Conservation (phyloP, 2,329 filamentous ascomycete species). For the Stemphylium vesicarium region DNA sequence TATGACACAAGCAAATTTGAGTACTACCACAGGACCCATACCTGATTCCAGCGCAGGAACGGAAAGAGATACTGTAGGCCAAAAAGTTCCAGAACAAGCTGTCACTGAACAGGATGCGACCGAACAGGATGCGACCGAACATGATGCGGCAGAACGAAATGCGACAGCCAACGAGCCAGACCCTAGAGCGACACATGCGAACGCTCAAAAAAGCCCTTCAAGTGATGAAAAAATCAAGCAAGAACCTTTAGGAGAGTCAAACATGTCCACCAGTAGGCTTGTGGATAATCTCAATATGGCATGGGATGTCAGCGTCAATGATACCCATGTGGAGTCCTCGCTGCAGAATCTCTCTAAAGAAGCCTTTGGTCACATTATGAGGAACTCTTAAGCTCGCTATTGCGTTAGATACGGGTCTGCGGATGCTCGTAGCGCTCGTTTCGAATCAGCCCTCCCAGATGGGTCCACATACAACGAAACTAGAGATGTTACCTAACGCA, state of each 20-base stretch:
- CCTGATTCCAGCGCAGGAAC: not conserved
- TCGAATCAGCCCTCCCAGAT: slow-evolving; percentile 12
- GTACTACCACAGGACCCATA: not conserved
- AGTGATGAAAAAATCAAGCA: not conserved
- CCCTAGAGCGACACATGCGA: not conserved
- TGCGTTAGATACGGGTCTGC: slow-evolving; percentile 4
- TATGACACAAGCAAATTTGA: slow-evolving; percentile 1
- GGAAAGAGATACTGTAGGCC: too few species aligned
- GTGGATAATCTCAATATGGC: slow-evolving; percentile 13
- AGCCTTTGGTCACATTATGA: slow-evolving; percentile 11
- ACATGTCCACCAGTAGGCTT: slow-evolving; percentile 1
- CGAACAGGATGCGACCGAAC: too few species aligned
- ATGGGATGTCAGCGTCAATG: slow-evolving; percentile 7
- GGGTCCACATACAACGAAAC: slow-evolving; percentile 6
- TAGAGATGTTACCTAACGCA: slow-evolving; percentile 14
- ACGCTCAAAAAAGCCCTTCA: not conserved
- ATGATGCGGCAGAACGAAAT: not conserved
- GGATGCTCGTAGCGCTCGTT: slow-evolving; percentile 14
- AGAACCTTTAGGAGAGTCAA: not conserved
- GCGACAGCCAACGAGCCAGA: not conserved
- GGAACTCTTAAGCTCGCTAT: slow-evolving; percentile 1
- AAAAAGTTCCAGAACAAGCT: too few species aligned
- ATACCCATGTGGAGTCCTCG: not conserved
- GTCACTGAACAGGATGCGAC: too few species aligned
- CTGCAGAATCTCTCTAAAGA: slow-evolving; percentile 2